These are phyloP conservation scores for Suillus clintonianus DNA, from an alignment of 768 basidiomycete genomes.

Conservation along the genomic window DNA sequence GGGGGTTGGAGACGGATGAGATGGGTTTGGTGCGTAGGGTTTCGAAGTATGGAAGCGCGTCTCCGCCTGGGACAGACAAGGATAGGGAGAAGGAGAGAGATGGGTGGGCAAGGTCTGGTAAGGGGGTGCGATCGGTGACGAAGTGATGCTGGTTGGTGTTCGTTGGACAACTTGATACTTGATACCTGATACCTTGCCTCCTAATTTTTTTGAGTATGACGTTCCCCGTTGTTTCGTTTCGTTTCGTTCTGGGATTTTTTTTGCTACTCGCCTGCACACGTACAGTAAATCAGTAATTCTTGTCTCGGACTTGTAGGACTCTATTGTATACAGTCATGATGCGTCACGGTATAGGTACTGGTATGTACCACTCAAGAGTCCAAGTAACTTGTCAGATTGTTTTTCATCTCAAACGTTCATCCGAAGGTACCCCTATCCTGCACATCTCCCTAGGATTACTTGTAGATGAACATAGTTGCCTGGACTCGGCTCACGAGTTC, in stretches of 20 bases:
- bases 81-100: neutral
- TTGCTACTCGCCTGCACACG: neutral
- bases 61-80: neutral
- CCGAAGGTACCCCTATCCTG: no score
- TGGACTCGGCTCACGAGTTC: no score
- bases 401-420: neutral
- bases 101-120: neutral
- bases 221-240: neutral
- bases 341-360: neutral
- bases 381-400: neutral
- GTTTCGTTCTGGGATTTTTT: neutral
- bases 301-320: neutral
- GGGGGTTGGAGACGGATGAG: constrained; percentile 29
- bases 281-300: neutral
- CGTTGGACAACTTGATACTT: neutral
- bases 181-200: neutral
- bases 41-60: constrained; percentile 15
- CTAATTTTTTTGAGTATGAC: neutral
- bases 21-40: constrained; percentile 39
- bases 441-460: no score
- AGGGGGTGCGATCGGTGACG: neutral
- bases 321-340: neutral
- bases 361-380: neutral
- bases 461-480: no score
- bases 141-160: neutral